A percentile compares a stretch with the other conserved stretches of the same genome.
These are phyloP conservation scores for Fonsecaea multimorphosa DNA, from an alignment of 2,329 filamentous ascomycete species.

Conservation along the genomic window DNA sequence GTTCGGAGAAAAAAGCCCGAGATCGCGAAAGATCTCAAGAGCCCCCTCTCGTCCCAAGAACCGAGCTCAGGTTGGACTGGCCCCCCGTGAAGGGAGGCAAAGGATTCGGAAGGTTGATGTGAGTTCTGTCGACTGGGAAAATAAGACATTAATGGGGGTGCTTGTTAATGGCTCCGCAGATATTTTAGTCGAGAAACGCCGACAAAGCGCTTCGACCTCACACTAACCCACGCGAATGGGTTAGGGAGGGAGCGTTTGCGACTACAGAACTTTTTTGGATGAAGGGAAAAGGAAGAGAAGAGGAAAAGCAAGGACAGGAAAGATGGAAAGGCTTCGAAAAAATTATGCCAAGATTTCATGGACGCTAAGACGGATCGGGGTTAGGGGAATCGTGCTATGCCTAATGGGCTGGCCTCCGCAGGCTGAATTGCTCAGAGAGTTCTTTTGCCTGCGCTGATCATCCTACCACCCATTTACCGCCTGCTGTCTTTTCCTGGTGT, in stretches of 20 bases:
- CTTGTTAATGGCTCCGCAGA: slow-evolving; percentile 31
- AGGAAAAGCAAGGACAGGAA: neutral
- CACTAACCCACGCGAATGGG: slow-evolving; percentile 12
- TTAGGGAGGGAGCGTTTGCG: slow-evolving; percentile 29
- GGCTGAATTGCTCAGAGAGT: neutral
- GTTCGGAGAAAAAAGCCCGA: slow-evolving; percentile 20
- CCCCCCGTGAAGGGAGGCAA: slow-evolving; percentile 14
- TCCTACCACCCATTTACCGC: neutral
- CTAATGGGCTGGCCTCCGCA: neutral
- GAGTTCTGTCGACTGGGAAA: slow-evolving; percentile 37
- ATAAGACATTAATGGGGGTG: slow-evolving; percentile 32
- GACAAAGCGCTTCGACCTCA: slow-evolving; percentile 28
- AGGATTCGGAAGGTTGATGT: slow-evolving; percentile 31
- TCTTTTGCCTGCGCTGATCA: neutral
- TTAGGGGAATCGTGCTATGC: neutral
- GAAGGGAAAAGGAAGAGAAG: slow-evolving; percentile 10
- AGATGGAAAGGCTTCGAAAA: neutral
- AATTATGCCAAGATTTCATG: slow-evolving; percentile 14
- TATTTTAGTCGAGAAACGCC: slow-evolving; percentile 27
- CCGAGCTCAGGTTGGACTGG: slow-evolving; percentile 30
- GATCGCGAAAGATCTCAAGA: slow-evolving; percentile 19
- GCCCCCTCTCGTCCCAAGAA: slow-evolving; percentile 22
- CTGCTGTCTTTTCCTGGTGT: neutral
- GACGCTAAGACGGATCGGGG: neutral
- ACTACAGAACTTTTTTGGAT: slow-evolving; percentile 31